These are phyloP conservation scores for Berkeleyomyces basicola DNA, from an alignment of 2,329 filamentous ascomycete species.

Conservation along the genomic window DNA sequence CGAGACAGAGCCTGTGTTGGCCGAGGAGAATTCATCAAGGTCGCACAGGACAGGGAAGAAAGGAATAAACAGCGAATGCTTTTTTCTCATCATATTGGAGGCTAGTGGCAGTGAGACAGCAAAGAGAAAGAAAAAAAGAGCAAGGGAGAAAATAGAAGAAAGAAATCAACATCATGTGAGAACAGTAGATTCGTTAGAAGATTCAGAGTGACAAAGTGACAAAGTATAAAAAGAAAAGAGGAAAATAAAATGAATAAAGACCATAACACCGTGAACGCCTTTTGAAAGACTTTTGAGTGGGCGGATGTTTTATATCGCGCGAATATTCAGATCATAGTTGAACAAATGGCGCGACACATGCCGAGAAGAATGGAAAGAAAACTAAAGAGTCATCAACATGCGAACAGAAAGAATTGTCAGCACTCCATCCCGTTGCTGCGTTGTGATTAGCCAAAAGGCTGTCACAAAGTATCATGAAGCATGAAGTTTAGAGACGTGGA, in stretches of 20 bases:
- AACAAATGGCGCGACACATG: neutral
- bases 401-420: neutral
- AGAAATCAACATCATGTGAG: neutral
- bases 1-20: neutral
- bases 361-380: neutral
- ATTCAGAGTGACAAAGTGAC: neutral
- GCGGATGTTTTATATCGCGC: neutral
- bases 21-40: neutral
- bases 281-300: neutral
- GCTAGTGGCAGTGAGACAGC: neutral
- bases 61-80: neutral
- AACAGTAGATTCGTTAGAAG: neutral
- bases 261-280: constrained; percentile 1
- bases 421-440: neutral
- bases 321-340: neutral
- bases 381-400: neutral
- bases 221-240: neutral
- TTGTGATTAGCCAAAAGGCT: neutral
- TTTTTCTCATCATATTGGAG: constrained; percentile 2
- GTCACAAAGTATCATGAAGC: neutral
- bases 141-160: neutral
- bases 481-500: neutral
- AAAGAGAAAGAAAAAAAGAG: neutral
- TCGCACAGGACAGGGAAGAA: neutral
- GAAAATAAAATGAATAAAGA: neutral